These are phyloP conservation scores for Boletus barrowsii DNA, from an alignment of 768 basidiomycete species.

Conservation along the genomic window DNA sequence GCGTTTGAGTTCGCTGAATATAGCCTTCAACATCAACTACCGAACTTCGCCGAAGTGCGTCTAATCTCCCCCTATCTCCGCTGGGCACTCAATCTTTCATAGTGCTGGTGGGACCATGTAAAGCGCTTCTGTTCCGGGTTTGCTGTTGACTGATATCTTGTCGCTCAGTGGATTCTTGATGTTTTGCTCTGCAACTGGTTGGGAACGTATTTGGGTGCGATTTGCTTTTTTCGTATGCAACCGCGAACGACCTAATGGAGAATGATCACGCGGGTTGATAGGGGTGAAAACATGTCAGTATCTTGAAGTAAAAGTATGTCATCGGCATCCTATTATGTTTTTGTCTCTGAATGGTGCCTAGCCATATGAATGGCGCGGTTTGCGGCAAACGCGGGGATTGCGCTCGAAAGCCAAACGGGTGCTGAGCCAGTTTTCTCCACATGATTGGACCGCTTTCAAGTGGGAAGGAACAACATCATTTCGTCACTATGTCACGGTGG, in stretches of 20 bases:
- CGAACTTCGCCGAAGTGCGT: slow-evolving; percentile 83
- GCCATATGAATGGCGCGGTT: slow-evolving; percentile 85
- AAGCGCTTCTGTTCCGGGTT: slow-evolving; percentile 23
- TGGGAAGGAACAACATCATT: slow-evolving; percentile 82
- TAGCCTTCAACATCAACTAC: slow-evolving; percentile 81
- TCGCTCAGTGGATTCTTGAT: slow-evolving; percentile 75
- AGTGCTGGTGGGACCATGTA: slow-evolving; percentile 97
- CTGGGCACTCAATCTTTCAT: slow-evolving; percentile 11
- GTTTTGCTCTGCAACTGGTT: slow-evolving; percentile 87
- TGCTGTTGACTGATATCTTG: slow-evolving; percentile 12
- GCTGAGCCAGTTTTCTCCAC: slow-evolving; percentile 80
- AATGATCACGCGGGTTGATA: slow-evolving; percentile 24
- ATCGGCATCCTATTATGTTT: not conserved
- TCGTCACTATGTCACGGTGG: slow-evolving; percentile 70
- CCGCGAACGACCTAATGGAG: slow-evolving; percentile 15
- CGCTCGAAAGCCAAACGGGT: slow-evolving; percentile 78
- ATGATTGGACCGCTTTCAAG: slow-evolving; percentile 84
- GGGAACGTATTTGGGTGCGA: slow-evolving; percentile 74
- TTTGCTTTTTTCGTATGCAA: slow-evolving; percentile 4
- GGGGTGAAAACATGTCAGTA: slow-evolving; percentile 88
- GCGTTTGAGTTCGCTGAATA: slow-evolving; percentile 90
- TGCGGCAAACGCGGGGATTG: slow-evolving; percentile 72
- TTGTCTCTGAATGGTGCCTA: slow-evolving; percentile 24
- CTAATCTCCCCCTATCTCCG: slow-evolving; percentile 18
- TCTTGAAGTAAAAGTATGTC: slow-evolving; percentile 75